Evolutionary conservation across 2,329 filamentous ascomycete species (phyloP), one percentile per base, ranked within the genome.

Genomic region (Colletotrichum liaoningense): DNA sequence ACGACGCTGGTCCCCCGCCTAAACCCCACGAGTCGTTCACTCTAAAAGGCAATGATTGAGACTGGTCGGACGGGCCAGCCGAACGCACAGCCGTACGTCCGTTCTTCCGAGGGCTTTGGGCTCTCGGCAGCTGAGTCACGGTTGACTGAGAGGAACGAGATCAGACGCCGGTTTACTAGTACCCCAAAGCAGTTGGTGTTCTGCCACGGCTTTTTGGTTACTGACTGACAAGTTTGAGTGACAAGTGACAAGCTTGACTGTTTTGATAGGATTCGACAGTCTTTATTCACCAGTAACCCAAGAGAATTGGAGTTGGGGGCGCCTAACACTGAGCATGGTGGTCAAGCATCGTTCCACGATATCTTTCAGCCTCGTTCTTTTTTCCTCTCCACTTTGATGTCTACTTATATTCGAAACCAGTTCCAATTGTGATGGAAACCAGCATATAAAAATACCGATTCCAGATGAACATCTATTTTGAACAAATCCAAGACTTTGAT

Each of bases 31-130:
- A 58, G 24, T 64, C 54, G 22, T 59, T 24, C 60, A 24, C 62
- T 38, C 42, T 56, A 65, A 69, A 70, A 22, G 67, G 70, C 59
- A 73, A 73, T 30, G 26, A 30, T 60, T 69, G 66, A 70, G 66
- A 72, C 65, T 63, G 42, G 65, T 24, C 24, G 35, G n/a, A 22
- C 58, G 6, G 14, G n/a, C 35, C 33, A 14, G 56, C 4, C 56
- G 30, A 38, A 56, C 24, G 24, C 33, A 64, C 28, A 54, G 62
- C n/a, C n/a, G 38, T n/a, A 3, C 38, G 14, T 42, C 38, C 16
- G 14, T 42, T 42, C 38, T 42, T 16, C 1, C 5, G 38, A 54
- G 46, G n/a, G 6, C 52, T 54, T 35, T 35, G 28, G 33, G 46
- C 49, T 26, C 26, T 64, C 12, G 42, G 11, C 22, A 38, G 62